These are phyloP conservation scores for Trichoderma parareesei DNA, from an alignment of 495 filamentous ascomycete species.

Conservation along the genomic window DNA sequence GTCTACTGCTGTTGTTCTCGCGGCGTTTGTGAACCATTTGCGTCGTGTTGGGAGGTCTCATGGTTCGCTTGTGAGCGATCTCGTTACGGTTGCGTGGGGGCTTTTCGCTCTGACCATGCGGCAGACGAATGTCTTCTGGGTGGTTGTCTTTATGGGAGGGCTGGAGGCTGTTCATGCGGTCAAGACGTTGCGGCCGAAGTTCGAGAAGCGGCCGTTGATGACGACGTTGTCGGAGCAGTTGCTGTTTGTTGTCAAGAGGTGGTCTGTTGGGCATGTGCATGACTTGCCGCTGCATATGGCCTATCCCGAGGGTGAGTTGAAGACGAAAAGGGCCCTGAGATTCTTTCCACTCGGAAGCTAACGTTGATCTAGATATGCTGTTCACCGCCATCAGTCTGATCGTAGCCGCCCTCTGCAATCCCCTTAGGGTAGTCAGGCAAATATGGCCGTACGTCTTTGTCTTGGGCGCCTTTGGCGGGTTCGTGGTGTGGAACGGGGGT, in stretches of 20 bases:
- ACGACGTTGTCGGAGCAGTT: conserved; percentile 19
- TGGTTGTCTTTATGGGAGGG: conserved; percentile 75
- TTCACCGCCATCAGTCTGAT: conserved; percentile 52
- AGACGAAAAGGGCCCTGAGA: neutral
- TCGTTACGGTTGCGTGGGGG: conserved; percentile 46
- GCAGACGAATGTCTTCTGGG: conserved; percentile 97
- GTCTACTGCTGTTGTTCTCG: conserved; percentile 58
- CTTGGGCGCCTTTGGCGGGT: conserved; percentile 58
- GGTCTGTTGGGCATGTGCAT: conserved; percentile 50
- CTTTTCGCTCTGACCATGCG: conserved; percentile 62
- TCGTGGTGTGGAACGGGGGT: conserved; percentile 79
- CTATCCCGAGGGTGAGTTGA: conserved; percentile 44
- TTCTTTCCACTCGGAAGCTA: no score
- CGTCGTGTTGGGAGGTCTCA: conserved; percentile 21
- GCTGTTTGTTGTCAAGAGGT: conserved; percentile 25
- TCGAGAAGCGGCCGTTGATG: conserved; percentile 20
- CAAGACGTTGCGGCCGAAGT: conserved; percentile 25
- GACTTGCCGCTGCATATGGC: conserved; percentile 53
- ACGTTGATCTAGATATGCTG: conserved; percentile 26
- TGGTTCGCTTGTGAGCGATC: conserved; percentile 24
- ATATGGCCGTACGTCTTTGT: conserved; percentile 62
- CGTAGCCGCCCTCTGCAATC: conserved; percentile 46
- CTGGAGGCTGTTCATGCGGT: conserved; percentile 52
- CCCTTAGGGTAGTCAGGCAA: conserved; percentile 37
- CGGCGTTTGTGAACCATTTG: conserved; percentile 57